Percentiles rank a stretch among this genome's conserved stretches.
These are phyloP conservation scores for Suillus variegatus DNA, from an alignment of 768 basidiomycete species.

Conservation along the genomic window DNA sequence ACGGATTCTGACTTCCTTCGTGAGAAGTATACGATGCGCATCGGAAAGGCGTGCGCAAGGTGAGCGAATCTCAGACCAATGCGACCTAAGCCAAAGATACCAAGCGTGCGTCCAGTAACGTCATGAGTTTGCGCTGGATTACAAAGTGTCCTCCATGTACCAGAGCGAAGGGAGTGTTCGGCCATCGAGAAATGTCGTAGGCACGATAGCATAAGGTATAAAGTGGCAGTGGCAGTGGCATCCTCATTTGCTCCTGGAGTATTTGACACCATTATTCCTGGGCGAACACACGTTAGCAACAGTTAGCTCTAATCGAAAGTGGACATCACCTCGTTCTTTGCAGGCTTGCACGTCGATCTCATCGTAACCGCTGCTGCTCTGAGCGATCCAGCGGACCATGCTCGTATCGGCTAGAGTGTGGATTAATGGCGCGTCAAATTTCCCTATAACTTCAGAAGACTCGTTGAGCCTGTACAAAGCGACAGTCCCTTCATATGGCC, in stretches of 20 bases:
- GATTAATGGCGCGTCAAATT: constrained; percentile 78
- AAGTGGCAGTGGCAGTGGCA: constrained; percentile 81
- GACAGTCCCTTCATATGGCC: constrained; percentile 70
- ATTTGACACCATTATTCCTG: constrained; percentile 78
- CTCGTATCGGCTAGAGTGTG: constrained; percentile 52
- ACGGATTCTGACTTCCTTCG: background rate
- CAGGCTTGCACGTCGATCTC: constrained; percentile 74
- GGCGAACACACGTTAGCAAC: background rate
- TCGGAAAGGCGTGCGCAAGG: constrained; percentile 74
- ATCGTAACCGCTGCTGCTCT: constrained; percentile 89
- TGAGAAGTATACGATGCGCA: constrained; percentile 83
- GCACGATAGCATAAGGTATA: constrained; percentile 74
- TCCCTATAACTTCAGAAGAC: constrained; percentile 61
- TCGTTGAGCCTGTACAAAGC: constrained; percentile 77
- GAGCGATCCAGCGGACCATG: constrained; percentile 76
- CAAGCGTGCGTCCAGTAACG: constrained; percentile 62
- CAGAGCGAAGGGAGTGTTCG: constrained; percentile 50
- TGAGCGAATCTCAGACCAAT: constrained; percentile 68
- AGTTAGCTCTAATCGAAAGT: background rate
- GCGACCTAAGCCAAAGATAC: constrained; percentile 69
- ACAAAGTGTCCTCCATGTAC: constrained; percentile 58
- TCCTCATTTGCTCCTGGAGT: constrained; percentile 86
- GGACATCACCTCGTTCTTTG: constrained; percentile 57
- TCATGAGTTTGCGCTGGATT: constrained; percentile 53
- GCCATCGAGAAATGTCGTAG: constrained; percentile 66